A percentile compares a stretch with the other conserved stretches of the same genome.
phyloP scores from a whole-genome alignment of 176 grass and related monocot genomes.

The Ampelocalamus luodianensis region DNA sequence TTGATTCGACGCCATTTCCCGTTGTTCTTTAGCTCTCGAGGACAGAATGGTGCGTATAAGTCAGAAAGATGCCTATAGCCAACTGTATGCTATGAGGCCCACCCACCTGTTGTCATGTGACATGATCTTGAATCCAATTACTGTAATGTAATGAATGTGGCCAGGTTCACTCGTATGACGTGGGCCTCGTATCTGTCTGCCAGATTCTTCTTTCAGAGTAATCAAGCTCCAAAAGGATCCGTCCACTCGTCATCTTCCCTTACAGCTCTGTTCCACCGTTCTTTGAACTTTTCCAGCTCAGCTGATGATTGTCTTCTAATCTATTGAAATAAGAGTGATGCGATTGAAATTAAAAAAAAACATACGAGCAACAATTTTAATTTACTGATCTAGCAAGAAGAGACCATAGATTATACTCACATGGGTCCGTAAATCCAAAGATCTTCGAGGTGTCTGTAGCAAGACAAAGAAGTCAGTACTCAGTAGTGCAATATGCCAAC shows the following conservation, averaged over 20 bases:
- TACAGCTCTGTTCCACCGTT: conserved; percentile 86
- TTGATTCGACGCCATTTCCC: neutral
- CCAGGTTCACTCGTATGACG: neutral
- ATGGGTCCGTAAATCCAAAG: conserved; percentile 82
- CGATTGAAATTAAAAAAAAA: conserved; percentile 23
- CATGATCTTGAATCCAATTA: neutral
- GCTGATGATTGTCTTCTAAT: conserved; percentile 92
- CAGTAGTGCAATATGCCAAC: neutral
- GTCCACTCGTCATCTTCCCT: conserved; percentile 79
- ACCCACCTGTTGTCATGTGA: neutral
- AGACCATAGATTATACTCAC: conserved; percentile 50
- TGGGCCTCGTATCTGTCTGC: conserved; percentile 17
- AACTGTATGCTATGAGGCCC: conserved; percentile 3
- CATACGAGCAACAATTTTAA: neutral
- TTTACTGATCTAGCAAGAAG: neutral
- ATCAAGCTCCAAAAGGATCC: conserved; percentile 66
- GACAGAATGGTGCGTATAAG: neutral
- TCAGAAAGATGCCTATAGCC: conserved; percentile 20
- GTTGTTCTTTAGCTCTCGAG: conserved; percentile 3
- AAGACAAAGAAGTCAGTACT: conserved; percentile 25
- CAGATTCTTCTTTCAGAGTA: conserved; percentile 5
- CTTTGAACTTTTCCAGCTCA: conserved; percentile 82
- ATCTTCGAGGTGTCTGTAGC: conserved; percentile 62
- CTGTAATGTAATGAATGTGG: neutral
- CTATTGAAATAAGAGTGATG: conserved; percentile 40